Evolutionary conservation across 345 rosid genomes (phyloP).

Genomic region (Rhizophora apiculata): DNA sequence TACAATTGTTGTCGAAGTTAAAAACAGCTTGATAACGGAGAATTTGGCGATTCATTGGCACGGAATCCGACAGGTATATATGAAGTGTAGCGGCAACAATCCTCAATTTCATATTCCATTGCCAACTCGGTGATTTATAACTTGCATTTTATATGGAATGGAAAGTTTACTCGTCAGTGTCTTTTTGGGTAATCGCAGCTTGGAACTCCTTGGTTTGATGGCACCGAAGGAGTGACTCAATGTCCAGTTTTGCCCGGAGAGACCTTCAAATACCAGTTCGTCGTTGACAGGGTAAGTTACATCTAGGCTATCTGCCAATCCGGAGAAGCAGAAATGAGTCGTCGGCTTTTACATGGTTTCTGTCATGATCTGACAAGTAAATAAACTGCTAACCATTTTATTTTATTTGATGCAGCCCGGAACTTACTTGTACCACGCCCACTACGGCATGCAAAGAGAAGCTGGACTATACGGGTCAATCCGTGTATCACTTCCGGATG

Average conservation of each 20-base stretch:
- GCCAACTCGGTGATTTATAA: too few relatives aligned
- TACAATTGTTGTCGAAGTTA: constrained; percentile 63
- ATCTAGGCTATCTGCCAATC: background rate
- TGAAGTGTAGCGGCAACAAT: background rate
- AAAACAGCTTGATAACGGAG: constrained; percentile 55
- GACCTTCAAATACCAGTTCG: constrained; percentile 53
- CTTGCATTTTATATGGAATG: too few relatives aligned
- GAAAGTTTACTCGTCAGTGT: background rate
- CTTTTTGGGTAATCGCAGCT: constrained; percentile 30
- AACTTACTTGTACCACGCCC: constrained; percentile 72
- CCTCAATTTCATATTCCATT: too few relatives aligned
- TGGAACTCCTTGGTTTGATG: constrained; percentile 73
- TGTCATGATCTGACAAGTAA: background rate
- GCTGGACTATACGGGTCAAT: constrained; percentile 69
- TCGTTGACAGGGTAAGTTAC: constrained; percentile 62
- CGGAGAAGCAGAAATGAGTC: too few relatives aligned
- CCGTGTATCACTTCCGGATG: constrained; percentile 40
- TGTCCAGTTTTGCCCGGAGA: constrained; percentile 71
- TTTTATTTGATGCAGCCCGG: constrained; percentile 47
- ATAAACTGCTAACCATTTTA: background rate
- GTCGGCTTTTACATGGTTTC: too few relatives aligned
- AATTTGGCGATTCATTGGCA: constrained; percentile 77
- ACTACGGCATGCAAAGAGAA: constrained; percentile 78
- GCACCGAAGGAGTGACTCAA: constrained; percentile 67
- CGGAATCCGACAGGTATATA: constrained; percentile 60